Percentiles rank a stretch among this genome's conserved stretches.
Conservation (phyloP, 495 filamentous ascomycete genomes). For the Podospora didyma region DNA sequence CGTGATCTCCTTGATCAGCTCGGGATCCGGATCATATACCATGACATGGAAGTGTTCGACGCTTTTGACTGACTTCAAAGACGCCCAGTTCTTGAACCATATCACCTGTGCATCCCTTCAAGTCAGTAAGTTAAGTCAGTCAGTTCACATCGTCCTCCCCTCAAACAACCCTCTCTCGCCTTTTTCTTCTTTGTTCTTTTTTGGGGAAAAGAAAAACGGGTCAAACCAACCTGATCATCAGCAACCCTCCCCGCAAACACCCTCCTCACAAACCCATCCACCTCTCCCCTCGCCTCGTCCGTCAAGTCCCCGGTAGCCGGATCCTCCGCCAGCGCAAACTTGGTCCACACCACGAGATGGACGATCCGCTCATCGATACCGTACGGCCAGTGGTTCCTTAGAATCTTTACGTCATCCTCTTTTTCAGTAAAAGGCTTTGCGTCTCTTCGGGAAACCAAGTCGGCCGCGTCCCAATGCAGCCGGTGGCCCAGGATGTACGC, state of each 20-base stretch:
- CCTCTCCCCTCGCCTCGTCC: conserved; percentile 52
- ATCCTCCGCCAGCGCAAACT: conserved; percentile 64
- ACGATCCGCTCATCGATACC: conserved; percentile 71
- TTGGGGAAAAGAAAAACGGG: background rate
- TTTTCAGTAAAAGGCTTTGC: conserved; percentile 37
- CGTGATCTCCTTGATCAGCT: conserved; percentile 68
- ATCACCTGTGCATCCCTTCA: conserved; percentile 54
- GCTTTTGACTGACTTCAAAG: conserved; percentile 74
- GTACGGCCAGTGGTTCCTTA: conserved; percentile 91
- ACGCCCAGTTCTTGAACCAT: conserved; percentile 90
- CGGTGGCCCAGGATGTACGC: conserved; percentile 64
- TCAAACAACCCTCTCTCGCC: no score
- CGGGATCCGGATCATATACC: conserved; percentile 68
- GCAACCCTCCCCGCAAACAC: conserved; percentile 51
- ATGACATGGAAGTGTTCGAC: conserved; percentile 96
- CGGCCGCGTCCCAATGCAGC: conserved; percentile 55
- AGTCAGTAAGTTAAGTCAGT: no score
- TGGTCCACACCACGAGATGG: conserved; percentile 88
- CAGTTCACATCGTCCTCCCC: background rate
- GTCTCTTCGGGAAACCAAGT: conserved; percentile 23
- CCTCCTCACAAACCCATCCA: conserved; percentile 63
- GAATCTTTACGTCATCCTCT: conserved; percentile 68
- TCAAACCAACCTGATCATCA: background rate
- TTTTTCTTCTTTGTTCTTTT: no score
- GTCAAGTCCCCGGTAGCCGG: conserved; percentile 65